Conservation (phyloP, 805 yeast genomes). For the Metschnikowia matae region DNA sequence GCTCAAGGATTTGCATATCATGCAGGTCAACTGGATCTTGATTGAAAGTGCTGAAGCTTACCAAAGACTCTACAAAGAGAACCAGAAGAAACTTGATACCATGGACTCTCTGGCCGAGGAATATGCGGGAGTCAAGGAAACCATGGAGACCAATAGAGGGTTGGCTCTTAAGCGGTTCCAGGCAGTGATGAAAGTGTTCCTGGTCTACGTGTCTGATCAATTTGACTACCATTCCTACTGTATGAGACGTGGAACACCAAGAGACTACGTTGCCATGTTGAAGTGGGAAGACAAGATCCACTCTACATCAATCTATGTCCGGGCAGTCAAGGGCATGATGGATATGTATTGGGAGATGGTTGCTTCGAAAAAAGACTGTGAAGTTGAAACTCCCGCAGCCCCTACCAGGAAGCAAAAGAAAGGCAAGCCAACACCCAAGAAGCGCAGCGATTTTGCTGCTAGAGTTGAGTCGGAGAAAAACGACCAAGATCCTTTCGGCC, state of each 20-base stretch:
- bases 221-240: slow-evolving; percentile 93
- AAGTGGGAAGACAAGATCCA: slow-evolving; percentile 79
- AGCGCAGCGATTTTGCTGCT: slow-evolving; percentile 50
- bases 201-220: slow-evolving; percentile 76
- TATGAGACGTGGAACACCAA: slow-evolving; percentile 83
- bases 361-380: slow-evolving; percentile 22
- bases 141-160: slow-evolving; percentile 51
- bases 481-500: slow-evolving; percentile 62
- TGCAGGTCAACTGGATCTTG: slow-evolving; percentile 92
- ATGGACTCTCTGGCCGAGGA: slow-evolving; percentile 21
- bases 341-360: slow-evolving; percentile 47
- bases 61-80: slow-evolving; percentile 47
- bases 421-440: slow-evolving; percentile 48
- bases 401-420: slow-evolving; percentile 53
- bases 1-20: slow-evolving; percentile 74
- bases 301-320: slow-evolving; percentile 64
- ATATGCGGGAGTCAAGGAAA: slow-evolving; percentile 21
- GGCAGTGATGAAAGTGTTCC: slow-evolving; percentile 63
- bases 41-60: slow-evolving; percentile 83
- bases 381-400: slow-evolving; percentile 14
- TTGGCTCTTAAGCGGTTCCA: slow-evolving; percentile 75
- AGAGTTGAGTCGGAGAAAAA: slow-evolving; percentile 42
- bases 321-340: slow-evolving; percentile 65
- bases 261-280: slow-evolving; percentile 73
- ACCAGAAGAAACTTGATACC: slow-evolving; percentile 17